Conservation (phyloP, 2,329 filamentous ascomycete species). For the Fusarium tuaranense region DNA sequence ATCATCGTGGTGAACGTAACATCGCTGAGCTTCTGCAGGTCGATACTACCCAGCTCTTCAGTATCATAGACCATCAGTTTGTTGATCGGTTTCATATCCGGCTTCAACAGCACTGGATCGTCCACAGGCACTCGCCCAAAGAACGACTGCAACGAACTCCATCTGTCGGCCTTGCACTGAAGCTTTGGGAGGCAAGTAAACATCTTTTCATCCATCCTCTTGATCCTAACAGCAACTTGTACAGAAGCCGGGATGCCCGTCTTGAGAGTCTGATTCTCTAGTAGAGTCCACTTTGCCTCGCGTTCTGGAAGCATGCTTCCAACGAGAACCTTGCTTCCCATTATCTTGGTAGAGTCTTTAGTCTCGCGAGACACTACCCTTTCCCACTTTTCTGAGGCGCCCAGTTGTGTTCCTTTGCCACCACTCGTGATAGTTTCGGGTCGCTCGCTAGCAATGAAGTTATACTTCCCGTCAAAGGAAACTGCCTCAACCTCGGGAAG, state of each 20-base stretch:
- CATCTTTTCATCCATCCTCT: background rate
- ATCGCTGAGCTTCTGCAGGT: slow-evolving; percentile 4
- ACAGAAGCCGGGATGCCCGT: slow-evolving; percentile 10
- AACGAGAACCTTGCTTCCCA: slow-evolving; percentile 1
- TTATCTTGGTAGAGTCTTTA: background rate
- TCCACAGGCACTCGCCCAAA: background rate
- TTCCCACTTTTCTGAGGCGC: slow-evolving; percentile 1
- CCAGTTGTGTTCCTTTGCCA: background rate
- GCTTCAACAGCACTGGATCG: slow-evolving; percentile 4
- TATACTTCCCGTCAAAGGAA: slow-evolving; percentile 13
- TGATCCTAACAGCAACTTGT: background rate
- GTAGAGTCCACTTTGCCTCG: slow-evolving; percentile 13
- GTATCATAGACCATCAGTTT: background rate
- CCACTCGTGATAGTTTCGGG: background rate
- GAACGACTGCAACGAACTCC: background rate
- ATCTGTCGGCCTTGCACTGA: slow-evolving; percentile 6
- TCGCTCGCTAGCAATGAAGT: slow-evolving; percentile 3
- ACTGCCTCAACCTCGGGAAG: slow-evolving; percentile 6
- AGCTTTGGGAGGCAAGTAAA: background rate
- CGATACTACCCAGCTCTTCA: background rate
- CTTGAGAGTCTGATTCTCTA: slow-evolving; percentile 19
- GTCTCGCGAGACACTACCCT: background rate
- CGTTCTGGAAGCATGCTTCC: slow-evolving; percentile 9
- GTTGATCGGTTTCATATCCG: background rate
- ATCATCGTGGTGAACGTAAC: slow-evolving; percentile 12